Evolutionary conservation across 768 basidiomycete species (phyloP).

Genomic region (Auriscalpium microsporum): DNA sequence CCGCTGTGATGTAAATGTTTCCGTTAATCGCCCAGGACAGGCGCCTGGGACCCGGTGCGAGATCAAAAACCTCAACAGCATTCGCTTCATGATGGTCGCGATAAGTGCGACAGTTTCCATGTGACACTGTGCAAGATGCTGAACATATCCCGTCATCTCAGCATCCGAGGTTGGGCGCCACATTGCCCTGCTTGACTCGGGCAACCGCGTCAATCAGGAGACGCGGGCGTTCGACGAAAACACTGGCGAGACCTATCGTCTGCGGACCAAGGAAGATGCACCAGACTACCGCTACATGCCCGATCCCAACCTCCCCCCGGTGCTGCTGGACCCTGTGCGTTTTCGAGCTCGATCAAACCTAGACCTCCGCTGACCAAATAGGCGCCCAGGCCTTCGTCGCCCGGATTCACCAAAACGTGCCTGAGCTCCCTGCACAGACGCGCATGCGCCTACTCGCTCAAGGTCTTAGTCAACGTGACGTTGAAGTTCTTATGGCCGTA

Average conservation of each 20-base stretch:
- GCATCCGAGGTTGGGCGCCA: slow-evolving; percentile 82
- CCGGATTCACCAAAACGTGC: slow-evolving; percentile 43
- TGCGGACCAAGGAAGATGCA: slow-evolving; percentile 88
- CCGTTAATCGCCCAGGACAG: slow-evolving; percentile 61
- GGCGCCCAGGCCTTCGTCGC: slow-evolving; percentile 50
- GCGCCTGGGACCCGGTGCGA: slow-evolving; percentile 81
- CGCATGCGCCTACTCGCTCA: slow-evolving; percentile 47
- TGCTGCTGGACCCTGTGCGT: slow-evolving; percentile 47
- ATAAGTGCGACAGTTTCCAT: slow-evolving; percentile 49
- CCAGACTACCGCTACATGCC: slow-evolving; percentile 99
- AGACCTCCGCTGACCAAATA: too few species aligned
- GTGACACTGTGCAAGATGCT: not conserved
- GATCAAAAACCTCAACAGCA: slow-evolving; percentile 93
- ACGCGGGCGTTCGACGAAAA: slow-evolving; percentile 87
- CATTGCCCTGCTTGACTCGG: slow-evolving; percentile 40
- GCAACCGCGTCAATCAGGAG: slow-evolving; percentile 58
- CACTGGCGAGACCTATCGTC: slow-evolving; percentile 67
- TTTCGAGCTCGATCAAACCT: not conserved
- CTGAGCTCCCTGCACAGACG: slow-evolving; percentile 67
- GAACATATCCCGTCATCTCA: slow-evolving; percentile 22
- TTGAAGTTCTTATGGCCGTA: slow-evolving; percentile 67
- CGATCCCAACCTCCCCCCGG: slow-evolving; percentile 81
- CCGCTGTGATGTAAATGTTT: slow-evolving; percentile 93
- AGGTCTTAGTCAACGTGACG: slow-evolving; percentile 53
- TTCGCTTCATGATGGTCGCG: slow-evolving; percentile 76